Base-by-base conservation (phyloP, 2,329 filamentous ascomycete species). In the Hortaea sp. region DNA sequence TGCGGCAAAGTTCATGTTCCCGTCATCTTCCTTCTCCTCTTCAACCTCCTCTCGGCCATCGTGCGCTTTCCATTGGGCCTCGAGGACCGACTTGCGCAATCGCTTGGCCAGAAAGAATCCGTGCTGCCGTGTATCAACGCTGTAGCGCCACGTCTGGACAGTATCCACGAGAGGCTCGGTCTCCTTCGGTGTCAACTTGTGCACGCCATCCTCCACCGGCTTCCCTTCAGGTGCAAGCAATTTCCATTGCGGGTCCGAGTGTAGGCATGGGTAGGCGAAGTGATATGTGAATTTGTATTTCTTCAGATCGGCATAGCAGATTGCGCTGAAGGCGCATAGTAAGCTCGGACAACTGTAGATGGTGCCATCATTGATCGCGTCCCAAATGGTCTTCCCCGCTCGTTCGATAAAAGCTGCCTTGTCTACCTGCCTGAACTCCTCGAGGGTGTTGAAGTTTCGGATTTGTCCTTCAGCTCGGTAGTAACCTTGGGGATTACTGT, bases 261-360 rank as follows among this genome's bases (percentile, higher is more conserved):
- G 89, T 39, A 98, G 75, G 11, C 90, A 88, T 1, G 92, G 92
- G 60, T 94, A 98, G 5, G 85, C 90, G 66, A 97, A 97, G 81
- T 94, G 94, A 68, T 97, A 97, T n/a, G 84, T 88, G 63, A 97
- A 95, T 52, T 83, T 87, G 70, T 97, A 97, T 63, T 94, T 95
- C 66, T 98, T 98, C 31, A 98, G 76, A 62, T 98, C 90, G 51
- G 92, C 90, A 64, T 87, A 98, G 11, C 88, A 95, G 40, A 97
- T 79, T 48, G 94, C 81, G 28, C 86, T 77, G 65, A 95, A 97
- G 5, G 87, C 92, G 4, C 88, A 82, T 12, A 98, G 79, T 2
- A 97, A 76, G 4, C 90, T 95, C 2, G 92, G 92, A 43, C 90
- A 86, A 7, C 88, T 92, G 68, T 94, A 97, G 56, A 98, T 95